A percentile compares a stretch with the other conserved stretches of the same genome.
Evolutionary conservation across 1,284 basidiomycete genomes (phyloP).

Genomic region (Ustilago xerochloae): DNA sequence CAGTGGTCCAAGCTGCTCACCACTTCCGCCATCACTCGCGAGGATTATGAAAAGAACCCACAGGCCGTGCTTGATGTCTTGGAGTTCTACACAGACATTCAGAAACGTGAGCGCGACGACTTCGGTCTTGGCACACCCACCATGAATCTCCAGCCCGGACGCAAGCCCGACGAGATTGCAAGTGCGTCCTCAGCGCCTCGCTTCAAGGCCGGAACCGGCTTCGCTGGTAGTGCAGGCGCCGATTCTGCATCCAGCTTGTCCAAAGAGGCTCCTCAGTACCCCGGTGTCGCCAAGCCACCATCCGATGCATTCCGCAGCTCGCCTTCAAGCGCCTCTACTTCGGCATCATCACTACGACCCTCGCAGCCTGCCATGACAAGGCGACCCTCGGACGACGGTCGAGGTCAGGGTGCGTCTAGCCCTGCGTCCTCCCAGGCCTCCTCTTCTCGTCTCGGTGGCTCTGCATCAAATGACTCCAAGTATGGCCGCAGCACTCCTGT

Average conservation of each 20-base stretch:
- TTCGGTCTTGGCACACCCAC: slow-evolving; percentile 67
- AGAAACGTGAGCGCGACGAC: slow-evolving; percentile 88
- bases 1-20: slow-evolving; percentile 96
- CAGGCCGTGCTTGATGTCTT: slow-evolving; percentile 97
- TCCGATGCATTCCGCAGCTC: slow-evolving; percentile 45
- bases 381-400: slow-evolving; percentile 43
- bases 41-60: slow-evolving; percentile 95
- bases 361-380: slow-evolving; percentile 22
- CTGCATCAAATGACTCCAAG: slow-evolving; percentile 39
- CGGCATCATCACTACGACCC: slow-evolving; percentile 22
- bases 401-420: slow-evolving; percentile 28
- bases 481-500: slow-evolving; percentile 32
- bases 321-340: slow-evolving; percentile 9
- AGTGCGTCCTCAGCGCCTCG: slow-evolving; percentile 39
- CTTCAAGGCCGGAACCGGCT: slow-evolving; percentile 54
- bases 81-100: slow-evolving; percentile 97
- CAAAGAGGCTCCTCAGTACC: slow-evolving; percentile 38
- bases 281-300: slow-evolving; percentile 28
- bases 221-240: slow-evolving; percentile 45
- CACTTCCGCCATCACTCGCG: slow-evolving; percentile 94
- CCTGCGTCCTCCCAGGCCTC: slow-evolving; percentile 31
- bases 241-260: slow-evolving; percentile 28
- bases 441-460: slow-evolving; percentile 35
- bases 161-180: slow-evolving; percentile 42
- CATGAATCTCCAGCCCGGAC: slow-evolving; percentile 64